A percentile compares a stretch with the other conserved stretches of the same genome.
These are phyloP conservation scores for Clathrus columnatus DNA, from an alignment of 768 basidiomycete genomes.

Conservation along the genomic window DNA sequence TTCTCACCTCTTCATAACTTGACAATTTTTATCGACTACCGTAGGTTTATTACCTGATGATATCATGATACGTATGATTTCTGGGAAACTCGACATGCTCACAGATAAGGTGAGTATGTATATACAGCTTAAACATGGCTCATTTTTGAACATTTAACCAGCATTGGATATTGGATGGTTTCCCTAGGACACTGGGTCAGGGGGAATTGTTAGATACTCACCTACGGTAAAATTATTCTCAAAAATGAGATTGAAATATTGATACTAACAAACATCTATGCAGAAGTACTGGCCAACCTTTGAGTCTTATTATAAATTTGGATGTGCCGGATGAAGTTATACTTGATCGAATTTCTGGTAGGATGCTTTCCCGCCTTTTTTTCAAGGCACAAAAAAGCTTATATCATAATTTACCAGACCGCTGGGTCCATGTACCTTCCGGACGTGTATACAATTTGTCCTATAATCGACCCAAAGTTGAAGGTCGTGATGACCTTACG, in stretches of 20 bases:
- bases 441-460: conserved; percentile 86
- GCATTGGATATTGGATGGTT: conserved; percentile 92
- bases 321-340: conserved; percentile 86
- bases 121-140: background rate
- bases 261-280: background rate
- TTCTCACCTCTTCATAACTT: background rate
- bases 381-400: background rate
- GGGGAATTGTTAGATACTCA: conserved; percentile 70
- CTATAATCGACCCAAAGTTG: conserved; percentile 75
- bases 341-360: conserved; percentile 64
- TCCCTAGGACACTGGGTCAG: conserved; percentile 84
- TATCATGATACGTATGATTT: conserved; percentile 68
- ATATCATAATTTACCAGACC: conserved; percentile 34
- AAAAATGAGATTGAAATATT: background rate
- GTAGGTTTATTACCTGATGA: conserved; percentile 61
- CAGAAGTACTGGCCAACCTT: conserved; percentile 53
- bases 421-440: conserved; percentile 82
- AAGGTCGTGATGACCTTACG: conserved; percentile 77
- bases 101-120: conserved; percentile 48
- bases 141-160: conserved; percentile 21
- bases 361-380: no score
- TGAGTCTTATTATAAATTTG: conserved; percentile 78
- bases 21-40: background rate
- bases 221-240: conserved; percentile 40
- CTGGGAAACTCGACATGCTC: conserved; percentile 57